Conservation (phyloP, 2,329 filamentous ascomycete genomes). For the Cyphellophora europaea region DNA sequence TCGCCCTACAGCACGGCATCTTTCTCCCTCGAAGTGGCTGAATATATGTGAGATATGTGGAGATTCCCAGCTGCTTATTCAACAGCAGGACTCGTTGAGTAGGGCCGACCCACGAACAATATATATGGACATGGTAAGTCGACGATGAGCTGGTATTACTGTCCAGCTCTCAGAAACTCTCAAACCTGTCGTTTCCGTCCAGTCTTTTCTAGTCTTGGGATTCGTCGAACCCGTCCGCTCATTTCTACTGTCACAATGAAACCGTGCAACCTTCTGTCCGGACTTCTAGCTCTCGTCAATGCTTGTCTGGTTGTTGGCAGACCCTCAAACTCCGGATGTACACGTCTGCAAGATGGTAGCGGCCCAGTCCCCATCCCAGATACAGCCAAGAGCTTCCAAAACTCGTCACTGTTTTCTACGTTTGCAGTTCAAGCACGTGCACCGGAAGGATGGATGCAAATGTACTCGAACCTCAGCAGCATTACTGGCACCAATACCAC, state of each 20-base stretch:
- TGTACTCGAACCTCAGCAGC: slow-evolving; percentile 24
- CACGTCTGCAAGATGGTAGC: slow-evolving; percentile 18
- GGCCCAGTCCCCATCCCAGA: slow-evolving; percentile 25
- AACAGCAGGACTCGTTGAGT: too few relatives aligned
- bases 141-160: too few relatives aligned
- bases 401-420: slow-evolving; percentile 12
- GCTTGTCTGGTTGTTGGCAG: not conserved
- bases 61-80: too few relatives aligned
- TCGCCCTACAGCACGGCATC: too few relatives aligned
- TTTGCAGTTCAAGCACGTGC: slow-evolving; percentile 18
- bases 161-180: not conserved
- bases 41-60: too few relatives aligned
- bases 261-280: not conserved
- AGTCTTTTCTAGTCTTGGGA: not conserved
- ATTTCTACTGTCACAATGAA: not conserved
- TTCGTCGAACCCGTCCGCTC: not conserved
- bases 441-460: slow-evolving; percentile 24
- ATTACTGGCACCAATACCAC: slow-evolving; percentile 15
- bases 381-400: slow-evolving; percentile 23
- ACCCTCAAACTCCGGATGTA: slow-evolving; percentile 9
- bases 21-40: too few relatives aligned
- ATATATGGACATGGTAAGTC: too few relatives aligned
- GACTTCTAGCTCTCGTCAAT: not conserved
- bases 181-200: not conserved
- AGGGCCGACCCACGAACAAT: too few relatives aligned